These are phyloP conservation scores for Colletotrichum destructivum DNA, from an alignment of 2,329 filamentous ascomycete genomes.

Conservation along the genomic window DNA sequence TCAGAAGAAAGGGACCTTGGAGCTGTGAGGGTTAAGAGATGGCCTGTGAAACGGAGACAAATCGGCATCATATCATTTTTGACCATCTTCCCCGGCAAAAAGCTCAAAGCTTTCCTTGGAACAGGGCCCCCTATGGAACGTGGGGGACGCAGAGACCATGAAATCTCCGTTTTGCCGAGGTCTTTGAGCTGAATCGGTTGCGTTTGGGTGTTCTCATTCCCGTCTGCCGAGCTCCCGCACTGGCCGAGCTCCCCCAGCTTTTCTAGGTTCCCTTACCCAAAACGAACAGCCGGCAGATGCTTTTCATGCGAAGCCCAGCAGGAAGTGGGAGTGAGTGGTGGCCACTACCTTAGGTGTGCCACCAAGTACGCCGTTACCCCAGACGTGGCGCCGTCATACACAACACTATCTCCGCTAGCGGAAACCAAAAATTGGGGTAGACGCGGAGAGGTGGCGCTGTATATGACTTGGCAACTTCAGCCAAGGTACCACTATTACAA, in stretches of 20 bases:
- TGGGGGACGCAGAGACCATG: slow-evolving; percentile 6
- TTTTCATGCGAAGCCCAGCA: slow-evolving; percentile 2
- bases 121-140: slow-evolving; percentile 24
- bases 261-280: neutral
- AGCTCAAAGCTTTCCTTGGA: neutral
- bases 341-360: neutral
- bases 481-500: neutral
- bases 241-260: slow-evolving; percentile 23
- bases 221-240: slow-evolving; percentile 9
- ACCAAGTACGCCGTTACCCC: slow-evolving; percentile 1
- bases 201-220: slow-evolving; percentile 7
- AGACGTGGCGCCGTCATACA: neutral
- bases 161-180: slow-evolving; percentile 7
- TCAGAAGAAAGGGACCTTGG: neutral
- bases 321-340: slow-evolving; percentile 14
- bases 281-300: slow-evolving; percentile 18
- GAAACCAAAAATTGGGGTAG: slow-evolving; percentile 18
- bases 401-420: slow-evolving; percentile 1
- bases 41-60: neutral
- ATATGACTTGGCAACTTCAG: neutral
- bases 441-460: slow-evolving; percentile 20
- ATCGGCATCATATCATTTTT: neutral
- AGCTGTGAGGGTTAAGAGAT: neutral
- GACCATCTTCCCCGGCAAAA: neutral
- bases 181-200: neutral